Evolutionary conservation across 106 monocot species (phyloP).

Genomic region (Apostasia ramifera): DNA sequence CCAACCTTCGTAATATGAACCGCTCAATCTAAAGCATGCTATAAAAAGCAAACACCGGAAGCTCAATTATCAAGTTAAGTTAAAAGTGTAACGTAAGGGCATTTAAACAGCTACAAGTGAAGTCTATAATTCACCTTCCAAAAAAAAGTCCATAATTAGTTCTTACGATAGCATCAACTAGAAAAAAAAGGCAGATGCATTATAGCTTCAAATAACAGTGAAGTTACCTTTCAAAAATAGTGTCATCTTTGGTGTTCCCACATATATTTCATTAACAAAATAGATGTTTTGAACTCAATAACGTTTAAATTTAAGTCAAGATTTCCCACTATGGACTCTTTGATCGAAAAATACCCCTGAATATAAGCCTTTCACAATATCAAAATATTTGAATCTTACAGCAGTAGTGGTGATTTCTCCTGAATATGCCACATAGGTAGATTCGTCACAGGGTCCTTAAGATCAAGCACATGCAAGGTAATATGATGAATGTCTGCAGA

Average conservation of each 20-base stretch:
- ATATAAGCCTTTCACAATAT: background rate
- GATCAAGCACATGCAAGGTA: background rate
- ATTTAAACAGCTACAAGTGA: too few relatives aligned
- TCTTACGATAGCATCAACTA: background rate
- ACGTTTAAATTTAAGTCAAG: background rate
- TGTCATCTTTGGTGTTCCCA: too few relatives aligned
- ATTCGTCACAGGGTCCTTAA: slow-evolving; percentile 92
- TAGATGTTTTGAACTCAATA: too few relatives aligned
- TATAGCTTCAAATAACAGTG: background rate
- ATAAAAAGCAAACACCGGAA: too few relatives aligned
- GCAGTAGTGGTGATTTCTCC: slow-evolving; percentile 50
- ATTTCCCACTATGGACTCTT: slow-evolving; percentile 2
- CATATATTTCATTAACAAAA: too few relatives aligned
- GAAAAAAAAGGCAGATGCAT: background rate
- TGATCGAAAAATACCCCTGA: slow-evolving; percentile 5
- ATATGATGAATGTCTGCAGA: background rate
- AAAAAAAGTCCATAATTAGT: too few relatives aligned
- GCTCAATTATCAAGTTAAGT: too few relatives aligned
- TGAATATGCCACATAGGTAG: slow-evolving; percentile 58
- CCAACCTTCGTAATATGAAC: too few relatives aligned
- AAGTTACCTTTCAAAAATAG: too few relatives aligned
- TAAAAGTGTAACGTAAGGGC: too few relatives aligned
- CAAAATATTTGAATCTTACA: slow-evolving; percentile 59
- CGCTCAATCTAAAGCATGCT: too few relatives aligned
- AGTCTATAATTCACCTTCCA: too few relatives aligned